Base-by-base conservation (phyloP, 306 rosid species). In the Quercus dentata region DNA sequence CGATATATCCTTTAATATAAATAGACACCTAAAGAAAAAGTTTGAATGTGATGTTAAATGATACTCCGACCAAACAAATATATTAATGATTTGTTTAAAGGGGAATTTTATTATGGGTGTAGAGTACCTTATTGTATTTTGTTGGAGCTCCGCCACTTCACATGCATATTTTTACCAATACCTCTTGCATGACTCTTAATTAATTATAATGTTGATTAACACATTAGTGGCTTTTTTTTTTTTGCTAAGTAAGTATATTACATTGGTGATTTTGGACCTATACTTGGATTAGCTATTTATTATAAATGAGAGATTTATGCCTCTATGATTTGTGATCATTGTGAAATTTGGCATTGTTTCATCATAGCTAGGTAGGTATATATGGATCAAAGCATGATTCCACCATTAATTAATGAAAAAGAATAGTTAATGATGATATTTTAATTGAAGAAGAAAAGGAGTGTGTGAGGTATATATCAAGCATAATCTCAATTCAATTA, bases 1-100 rank as follows among this genome's bases (percentile, higher is more conserved):
- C 86, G 68, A 84, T 87, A 41, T 41, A 41, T 76, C 77, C 75
- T 82, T 81, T 57, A 82, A 58, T 80, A 79, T 76, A 27, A 62
- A 68, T 78, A 80, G 76, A 27, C 63, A 35, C n/a, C 33, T 6
- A 15, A 23, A 58, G 38, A 19, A 49, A 80, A 76, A 68, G 84
- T 69, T 83, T 73, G 56, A 73, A 46, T 51, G 71, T 79, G 69
- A 81, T 85, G 73, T 85, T 67, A 55, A 80, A 64, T 73, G 49
- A 56, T 76, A 72, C 74, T 71, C 80, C 83, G 49, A 54, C 35
- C 69, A 83, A 77, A 80, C 71, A 52, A 62, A 76, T 69, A 35
- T 35, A 75, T 20, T 61, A 18, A n/a, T 38, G 59, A 71, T 75
- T 71, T 54, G 2, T 28, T 31, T 30, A n/a, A 27, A 73, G 44